Evolutionary conservation across 208 protist genomes (phyloP), one percentile per base, ranked within the genome.

Genomic region (Wallacemonas sp.): DNA sequence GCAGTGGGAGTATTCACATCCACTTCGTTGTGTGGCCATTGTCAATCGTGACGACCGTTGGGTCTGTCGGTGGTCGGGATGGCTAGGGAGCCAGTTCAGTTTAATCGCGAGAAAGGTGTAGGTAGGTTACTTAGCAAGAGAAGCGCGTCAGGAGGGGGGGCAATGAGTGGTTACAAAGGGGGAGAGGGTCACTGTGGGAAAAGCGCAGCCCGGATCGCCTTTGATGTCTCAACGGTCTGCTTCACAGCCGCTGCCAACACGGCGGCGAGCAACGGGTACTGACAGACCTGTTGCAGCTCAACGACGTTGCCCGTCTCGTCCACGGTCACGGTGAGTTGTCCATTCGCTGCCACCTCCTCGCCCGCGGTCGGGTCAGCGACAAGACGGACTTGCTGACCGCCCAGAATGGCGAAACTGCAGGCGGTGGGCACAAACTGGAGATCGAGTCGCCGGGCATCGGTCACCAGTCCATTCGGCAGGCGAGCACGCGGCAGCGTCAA

Each of bases 331-430:
- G 82, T 95, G 15, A 91, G 54, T 10, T 81, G 46, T 13, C 73
- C 81, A 37, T 90, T 85, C 33, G 68, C 72, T 3, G 89, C 75
- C 46, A 66, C 41, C 72, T 95, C 89, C 68, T 95, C 89, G n/a
- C 80, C 77, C 5, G 89, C 83, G n/a, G 61, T 93, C 4, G 83
- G 75, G 71, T 95, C 89, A 13, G 81, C 26, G 27, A 93, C 61
- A 29, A 91, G 60, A 2, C 50, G 78, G 57, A 91, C 44, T n/a
- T 76, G 60, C 24, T 46, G 75, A 3, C 67, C 67, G 5, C 29
- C 50, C 19, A 71, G 64, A 12, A 89, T 36, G 19, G 71, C 79
- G 46, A 82, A 86, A 19, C 79, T 89, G 59, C 68, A 76, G 13
- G 85, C 84, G 15, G 90, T 78, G 1, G 90, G 90, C 55, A 83